Base-by-base conservation (phyloP, 2,329 filamentous ascomycete genomes). In the Fusarium anguioides region DNA sequence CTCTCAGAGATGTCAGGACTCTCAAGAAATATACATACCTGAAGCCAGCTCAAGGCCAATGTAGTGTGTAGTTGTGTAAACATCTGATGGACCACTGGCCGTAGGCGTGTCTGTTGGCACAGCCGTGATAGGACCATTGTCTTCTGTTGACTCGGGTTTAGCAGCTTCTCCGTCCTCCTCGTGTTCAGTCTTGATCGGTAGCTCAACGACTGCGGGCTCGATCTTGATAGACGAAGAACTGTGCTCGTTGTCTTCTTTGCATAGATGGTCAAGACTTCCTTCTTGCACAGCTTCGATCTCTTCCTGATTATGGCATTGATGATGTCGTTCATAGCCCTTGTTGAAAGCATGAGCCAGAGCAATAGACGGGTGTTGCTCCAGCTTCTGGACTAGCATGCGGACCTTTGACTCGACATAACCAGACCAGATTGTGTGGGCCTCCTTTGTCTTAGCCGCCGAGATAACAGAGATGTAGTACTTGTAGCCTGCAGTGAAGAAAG, bases 381-480 rank as follows among this genome's bases (percentile, higher is more conserved):
- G 85, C 42, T 90, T 91, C 67, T 90, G 88, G 17, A 97, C 93
- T 17, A 99, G 85, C 70, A 95, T 85, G 70, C 96, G 89, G 39
- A 98, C 88, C 78, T 96, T 97, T 17, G 96, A 97, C 78, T 98
- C 93, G 6, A 99, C 93, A 50, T 95, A 89, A 36, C 96, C 96
- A 18, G 92, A 93, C 93, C 95, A 98, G 4, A 90, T 86, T 53
- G 93, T 90, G 74, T 97, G 92, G 2, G 91, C 89, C 71, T 97
- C 93, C 75, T 94, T 94, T 29, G 89, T 91, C 61, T 87, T 91
- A 77, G 93, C 94, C 3, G 93, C 90, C 17, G 93, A 89, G 46
- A 94, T 91, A 56, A 99, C 90, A 50, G 91, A 93, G 52, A 99
- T 88, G 77, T 98, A 99, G 77, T 98, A 97, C 78, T 96, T 97